Base-by-base conservation (phyloP, 176 grass and related monocot genomes). In the Stipa capillata region DNA sequence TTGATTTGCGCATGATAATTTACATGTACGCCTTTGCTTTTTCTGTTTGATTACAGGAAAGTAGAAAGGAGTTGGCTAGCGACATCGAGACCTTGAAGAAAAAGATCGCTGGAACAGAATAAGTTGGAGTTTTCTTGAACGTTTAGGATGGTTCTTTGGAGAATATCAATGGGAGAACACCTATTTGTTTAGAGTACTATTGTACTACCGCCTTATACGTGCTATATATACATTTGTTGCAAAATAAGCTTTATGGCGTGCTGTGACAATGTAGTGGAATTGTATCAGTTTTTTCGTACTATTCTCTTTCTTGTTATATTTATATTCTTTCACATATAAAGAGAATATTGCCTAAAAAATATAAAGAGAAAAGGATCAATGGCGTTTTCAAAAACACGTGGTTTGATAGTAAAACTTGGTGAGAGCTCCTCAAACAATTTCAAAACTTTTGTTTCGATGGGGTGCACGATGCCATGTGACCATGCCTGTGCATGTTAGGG, bases 1-100 rank as follows among this genome's bases (percentile, higher is more conserved):
- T 14, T 4, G 28, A 76, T 33, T 39, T 23, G 25, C 7, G 8
- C 57, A 33, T 8, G 41, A 17, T 70, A 59, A 24, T 54, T 51
- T 56, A 48, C 72, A 52, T 6, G 34, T 11, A 11, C 14, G 3
- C 2, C 2, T 63, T 35, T 23, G 24, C n/a, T 55, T 37, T 70
- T 21, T 15, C 12, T 33, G n/a, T 20, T 18, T 52, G 4, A 57
- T 71, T 68, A 47, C 86, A 94, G 91, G 85, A 97, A 70, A 94
- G 87, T 39, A 91, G 94, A 78, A 97, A 97, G 77, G 94, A 97
- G 43, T 66, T 97, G 69, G 91, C 45, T n/a, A 77, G 40, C 16
- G 91, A 94, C 60, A 90, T 97, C 12, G 94, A 97, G 73, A 51
- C 16, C 64, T 85, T 97, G 56, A 97, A 97, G 94, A 97, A 94